Base-by-base conservation (phyloP, 1,284 basidiomycete species). In the Cystobasidium slooffiae region DNA sequence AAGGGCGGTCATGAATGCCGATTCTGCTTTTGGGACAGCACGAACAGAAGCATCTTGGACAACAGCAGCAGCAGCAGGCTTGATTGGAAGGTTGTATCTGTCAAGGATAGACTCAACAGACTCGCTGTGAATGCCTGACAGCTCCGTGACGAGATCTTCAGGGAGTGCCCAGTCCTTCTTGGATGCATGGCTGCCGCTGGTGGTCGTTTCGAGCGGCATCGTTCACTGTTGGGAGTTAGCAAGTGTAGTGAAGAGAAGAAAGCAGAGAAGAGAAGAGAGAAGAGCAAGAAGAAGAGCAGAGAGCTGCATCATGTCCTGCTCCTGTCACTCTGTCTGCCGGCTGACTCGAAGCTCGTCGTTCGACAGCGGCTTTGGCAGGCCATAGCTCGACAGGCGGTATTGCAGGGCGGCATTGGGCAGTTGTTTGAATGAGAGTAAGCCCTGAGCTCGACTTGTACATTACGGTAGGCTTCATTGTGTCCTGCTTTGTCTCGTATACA, bases 1-100 rank as follows among this genome's bases (percentile, higher is more conserved):
- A n/a, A 68, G 53, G 8, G 67, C 67, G 10, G n/a, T 56, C 67
- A 68, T 68, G 67, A 68, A 68, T 8, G 67, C 16, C 44, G 67
- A 56, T 41, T 37, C 20, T 20, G 16, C 49, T 12, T 10, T 18
- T 12, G 18, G 20, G 9, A 16, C 1, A 7, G 16, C 47, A n/a
- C 2, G 46, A 20, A 5, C 46, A 8, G 47, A 16, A 31, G 46
- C 20, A 18, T 7, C n/a, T 18, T 49, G 31, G 31, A 5, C 31
- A 31, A 5, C 2, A 5, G 31, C 31, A 31, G 31, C 2, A 5
- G 31, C 31, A 31, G 31, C 4, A 22, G 39, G 12, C 20, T 43
- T 58, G n/a, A 43, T 20, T 20, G 52, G 24, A 12, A 43, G 6
- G 14, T 2, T 18, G 31, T 58, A 44, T 22, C 53, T 41, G 55